These are phyloP conservation scores for Agrocybe chaxingu DNA, from an alignment of 768 basidiomycete species.

Conservation along the genomic window DNA sequence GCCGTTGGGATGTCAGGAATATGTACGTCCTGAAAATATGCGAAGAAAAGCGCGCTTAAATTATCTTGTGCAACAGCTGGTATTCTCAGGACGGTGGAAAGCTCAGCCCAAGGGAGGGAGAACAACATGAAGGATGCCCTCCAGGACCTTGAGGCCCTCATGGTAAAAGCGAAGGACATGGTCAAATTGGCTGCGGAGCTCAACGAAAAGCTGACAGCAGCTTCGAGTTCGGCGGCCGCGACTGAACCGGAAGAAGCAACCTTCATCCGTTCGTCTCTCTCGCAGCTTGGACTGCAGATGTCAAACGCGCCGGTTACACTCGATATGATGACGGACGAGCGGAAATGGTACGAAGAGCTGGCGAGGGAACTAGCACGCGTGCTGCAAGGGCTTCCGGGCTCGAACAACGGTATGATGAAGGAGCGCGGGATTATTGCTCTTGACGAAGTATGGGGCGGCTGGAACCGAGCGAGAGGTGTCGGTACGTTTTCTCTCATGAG, in stretches of 20 bases:
- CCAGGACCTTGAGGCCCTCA: conserved; percentile 84
- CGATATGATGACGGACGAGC: conserved; percentile 85
- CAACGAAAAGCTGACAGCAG: conserved; percentile 71
- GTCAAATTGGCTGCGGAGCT: conserved; percentile 86
- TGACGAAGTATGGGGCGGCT: conserved; percentile 93
- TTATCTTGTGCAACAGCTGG: conserved; percentile 50
- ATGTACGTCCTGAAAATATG: conserved; percentile 13
- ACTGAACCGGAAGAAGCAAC: conserved; percentile 78
- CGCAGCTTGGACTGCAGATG: conserved; percentile 85
- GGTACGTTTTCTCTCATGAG: conserved; percentile 44
- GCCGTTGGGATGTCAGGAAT: conserved; percentile 19
- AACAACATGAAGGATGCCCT: conserved; percentile 73
- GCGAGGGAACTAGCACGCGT: conserved; percentile 79
- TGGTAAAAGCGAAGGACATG: conserved; percentile 91
- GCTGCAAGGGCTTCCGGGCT: conserved; percentile 43
- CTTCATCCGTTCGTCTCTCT: conserved; percentile 84
- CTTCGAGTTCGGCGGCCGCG: conserved; percentile 24
- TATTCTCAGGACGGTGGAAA: conserved; percentile 74
- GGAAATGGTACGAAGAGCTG: conserved; percentile 73
- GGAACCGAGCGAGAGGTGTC: conserved; percentile 92
- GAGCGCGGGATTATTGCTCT: conserved; percentile 78
- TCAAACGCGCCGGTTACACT: conserved; percentile 77
- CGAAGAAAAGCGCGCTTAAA: conserved; percentile 11
- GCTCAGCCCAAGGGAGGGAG: conserved; percentile 58
- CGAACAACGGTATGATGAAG: conserved; percentile 63